These are phyloP conservation scores for Ceratopteris richardii DNA, from an alignment of 75 land plant genomes.

Conservation along the genomic window DNA sequence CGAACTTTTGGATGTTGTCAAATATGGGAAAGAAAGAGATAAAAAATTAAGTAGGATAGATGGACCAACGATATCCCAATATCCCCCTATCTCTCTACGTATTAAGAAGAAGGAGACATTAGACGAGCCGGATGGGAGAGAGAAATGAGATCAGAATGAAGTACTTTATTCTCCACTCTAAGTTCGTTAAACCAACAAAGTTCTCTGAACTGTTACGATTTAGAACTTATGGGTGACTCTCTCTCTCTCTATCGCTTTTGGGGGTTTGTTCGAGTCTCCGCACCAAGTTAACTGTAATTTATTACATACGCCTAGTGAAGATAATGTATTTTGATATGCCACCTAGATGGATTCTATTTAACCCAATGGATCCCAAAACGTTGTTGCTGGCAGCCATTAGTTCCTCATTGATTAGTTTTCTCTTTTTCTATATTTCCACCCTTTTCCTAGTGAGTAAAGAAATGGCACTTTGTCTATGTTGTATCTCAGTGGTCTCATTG, in stretches of 20 bases:
- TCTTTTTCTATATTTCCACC: too few species aligned
- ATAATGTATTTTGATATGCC: constrained; percentile 1
- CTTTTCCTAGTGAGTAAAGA: too few species aligned
- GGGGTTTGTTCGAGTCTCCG: background rate
- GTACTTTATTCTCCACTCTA: background rate
- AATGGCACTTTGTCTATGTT: too few species aligned
- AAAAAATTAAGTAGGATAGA: background rate
- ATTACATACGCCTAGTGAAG: too few species aligned
- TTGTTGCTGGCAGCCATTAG: background rate
- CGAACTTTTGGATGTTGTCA: background rate
- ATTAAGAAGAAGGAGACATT: too few species aligned
- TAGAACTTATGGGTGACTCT: background rate
- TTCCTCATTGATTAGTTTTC: too few species aligned
- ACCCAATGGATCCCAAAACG: background rate
- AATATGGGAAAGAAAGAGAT: background rate
- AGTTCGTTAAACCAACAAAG: too few species aligned
- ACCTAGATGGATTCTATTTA: too few species aligned
- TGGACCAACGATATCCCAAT: background rate
- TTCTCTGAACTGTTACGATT: background rate
- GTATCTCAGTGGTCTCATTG: too few species aligned
- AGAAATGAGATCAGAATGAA: background rate
- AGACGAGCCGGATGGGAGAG: background rate
- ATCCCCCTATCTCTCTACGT: too few species aligned
- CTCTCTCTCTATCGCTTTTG: background rate
- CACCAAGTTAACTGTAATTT: background rate